Evolutionary conservation across 2,329 filamentous ascomycete species (phyloP).

Genomic region (Fusarium devonianum): DNA sequence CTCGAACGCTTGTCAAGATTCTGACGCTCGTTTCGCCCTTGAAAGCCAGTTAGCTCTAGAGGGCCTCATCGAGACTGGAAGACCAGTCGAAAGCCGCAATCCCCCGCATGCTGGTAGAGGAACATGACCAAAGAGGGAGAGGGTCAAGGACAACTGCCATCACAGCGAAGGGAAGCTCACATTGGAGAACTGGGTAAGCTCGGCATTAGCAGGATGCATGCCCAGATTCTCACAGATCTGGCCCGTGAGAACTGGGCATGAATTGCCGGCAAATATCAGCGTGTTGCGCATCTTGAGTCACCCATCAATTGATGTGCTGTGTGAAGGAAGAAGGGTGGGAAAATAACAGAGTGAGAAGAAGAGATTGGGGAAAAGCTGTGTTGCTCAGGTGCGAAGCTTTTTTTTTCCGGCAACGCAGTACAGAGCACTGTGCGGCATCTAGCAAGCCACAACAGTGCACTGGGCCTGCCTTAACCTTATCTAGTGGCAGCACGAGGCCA

Average conservation of each 20-base stretch:
- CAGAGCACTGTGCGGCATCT: conserved; percentile 17
- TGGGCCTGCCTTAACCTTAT: conserved; percentile 4
- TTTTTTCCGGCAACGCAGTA: conserved; percentile 36
- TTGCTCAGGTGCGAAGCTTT: conserved; percentile 33
- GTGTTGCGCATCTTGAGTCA: conserved; percentile 66
- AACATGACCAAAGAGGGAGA: conserved; percentile 19
- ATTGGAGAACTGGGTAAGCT: conserved; percentile 75
- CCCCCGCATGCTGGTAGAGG: too few relatives aligned
- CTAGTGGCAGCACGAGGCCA: conserved; percentile 1
- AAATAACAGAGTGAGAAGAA: conserved; percentile 33
- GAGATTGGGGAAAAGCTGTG: conserved; percentile 33
- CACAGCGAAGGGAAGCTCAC: conserved; percentile 54
- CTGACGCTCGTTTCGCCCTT: conserved; percentile 75
- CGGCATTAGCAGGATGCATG: conserved; percentile 69
- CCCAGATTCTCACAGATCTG: conserved; percentile 74
- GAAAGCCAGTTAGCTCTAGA: conserved; percentile 31
- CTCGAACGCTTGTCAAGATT: conserved; percentile 80
- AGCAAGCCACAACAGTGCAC: neutral
- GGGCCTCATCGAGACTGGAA: too few relatives aligned
- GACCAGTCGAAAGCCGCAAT: too few relatives aligned
- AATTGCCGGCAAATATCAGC: conserved; percentile 72
- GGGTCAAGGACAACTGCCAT: conserved; percentile 16
- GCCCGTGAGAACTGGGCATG: conserved; percentile 68
- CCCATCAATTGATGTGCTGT: conserved; percentile 37
- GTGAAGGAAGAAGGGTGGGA: conserved; percentile 32